Percentiles rank a stretch among this genome's conserved stretches.
Evolutionary conservation across 768 basidiomycete genomes (phyloP).

Genomic region (Holtermanniella nyarrowii): DNA sequence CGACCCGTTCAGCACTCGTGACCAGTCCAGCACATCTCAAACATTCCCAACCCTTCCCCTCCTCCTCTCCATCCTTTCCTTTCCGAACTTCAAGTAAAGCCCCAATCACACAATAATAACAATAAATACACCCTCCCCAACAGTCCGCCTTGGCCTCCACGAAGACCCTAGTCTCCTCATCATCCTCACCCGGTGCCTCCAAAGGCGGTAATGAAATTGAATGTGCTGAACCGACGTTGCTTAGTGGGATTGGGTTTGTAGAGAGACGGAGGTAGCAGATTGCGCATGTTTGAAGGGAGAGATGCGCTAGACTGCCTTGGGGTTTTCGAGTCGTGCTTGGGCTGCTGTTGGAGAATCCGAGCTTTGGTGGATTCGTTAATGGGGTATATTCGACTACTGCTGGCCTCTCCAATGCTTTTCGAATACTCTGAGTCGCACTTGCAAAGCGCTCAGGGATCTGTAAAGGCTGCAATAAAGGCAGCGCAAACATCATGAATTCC

Average conservation of each 20-base stretch:
- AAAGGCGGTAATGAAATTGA: conserved; percentile 38
- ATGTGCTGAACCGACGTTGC: conserved; percentile 15
- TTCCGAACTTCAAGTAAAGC: conserved; percentile 46
- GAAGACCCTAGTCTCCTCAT: conserved; percentile 73
- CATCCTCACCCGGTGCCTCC: conserved; percentile 41
- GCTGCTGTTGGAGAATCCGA: conserved; percentile 14
- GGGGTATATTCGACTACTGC: no score
- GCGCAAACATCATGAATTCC: conserved; percentile 90
- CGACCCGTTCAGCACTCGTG: conserved; percentile 54
- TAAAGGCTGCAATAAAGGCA: conserved; percentile 68
- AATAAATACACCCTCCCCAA: conserved; percentile 76
- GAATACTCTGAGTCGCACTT: no score
- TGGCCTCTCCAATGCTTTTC: no score
- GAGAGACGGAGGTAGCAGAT: conserved; percentile 51
- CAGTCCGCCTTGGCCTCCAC: conserved; percentile 47
- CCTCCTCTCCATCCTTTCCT: conserved; percentile 10
- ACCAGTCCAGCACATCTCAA: conserved; percentile 64
- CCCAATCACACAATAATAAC: conserved; percentile 85
- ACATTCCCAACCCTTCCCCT: conserved; percentile 57
- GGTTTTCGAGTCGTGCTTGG: background rate
- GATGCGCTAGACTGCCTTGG: conserved; percentile 54
- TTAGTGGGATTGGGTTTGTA: conserved; percentile 49
- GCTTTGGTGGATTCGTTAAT: conserved; percentile 9
- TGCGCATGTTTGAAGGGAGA: conserved; percentile 70
- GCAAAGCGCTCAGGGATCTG: no score